Evolutionary conservation across 495 filamentous ascomycete species (phyloP), one percentile per base, ranked within the genome.

Genomic region (Talaromyces thailandensis): DNA sequence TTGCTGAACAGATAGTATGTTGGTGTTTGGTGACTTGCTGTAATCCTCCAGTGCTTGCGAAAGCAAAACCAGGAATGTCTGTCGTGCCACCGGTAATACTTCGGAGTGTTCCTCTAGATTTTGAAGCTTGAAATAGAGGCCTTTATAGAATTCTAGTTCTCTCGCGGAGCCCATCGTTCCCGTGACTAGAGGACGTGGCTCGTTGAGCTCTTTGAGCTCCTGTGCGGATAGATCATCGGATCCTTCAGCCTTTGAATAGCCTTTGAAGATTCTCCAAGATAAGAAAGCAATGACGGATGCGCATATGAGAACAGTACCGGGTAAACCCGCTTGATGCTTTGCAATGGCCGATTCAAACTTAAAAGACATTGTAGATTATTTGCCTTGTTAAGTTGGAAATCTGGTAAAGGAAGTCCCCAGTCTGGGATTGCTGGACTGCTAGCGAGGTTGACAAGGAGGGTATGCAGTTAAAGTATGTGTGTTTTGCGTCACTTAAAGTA

Each of bases 121-220:
- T 57, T 77, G 76, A 12, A 79, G 64, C 53, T 73, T 69, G 63
- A 70, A 69, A 64, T 79, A 79, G 9, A 80, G 69, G 6, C 65
- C 62, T 64, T 73, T 69, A 62, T 69, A 67, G 23, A 62, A 56
- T 56, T 63, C 60, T 35, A 68, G 16, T 32, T 65, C 63, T 63
- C 29, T 48, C 43, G 43, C 43, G 21, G 9, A 48, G 43, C 43
- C n/a, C 21, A 48, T 18, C n/a, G 6, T 48, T 48, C n/a, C 43
- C 21, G 43, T 48, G 43, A n/a, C 43, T 21, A 8, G 43, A 21
- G 43, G 43, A 23, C n/a, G 43, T 48, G 43, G 43, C 43, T 48
- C 43, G 21, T 48, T 48, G 43, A 23, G n/a, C 43, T 18, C 40
- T 45, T 45, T 45, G 40, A 7, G n/a, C n/a, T 48, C 43, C 21